Base-by-base conservation (phyloP, 352 stramenopile genomes). In the Pythium dissimile region DNA sequence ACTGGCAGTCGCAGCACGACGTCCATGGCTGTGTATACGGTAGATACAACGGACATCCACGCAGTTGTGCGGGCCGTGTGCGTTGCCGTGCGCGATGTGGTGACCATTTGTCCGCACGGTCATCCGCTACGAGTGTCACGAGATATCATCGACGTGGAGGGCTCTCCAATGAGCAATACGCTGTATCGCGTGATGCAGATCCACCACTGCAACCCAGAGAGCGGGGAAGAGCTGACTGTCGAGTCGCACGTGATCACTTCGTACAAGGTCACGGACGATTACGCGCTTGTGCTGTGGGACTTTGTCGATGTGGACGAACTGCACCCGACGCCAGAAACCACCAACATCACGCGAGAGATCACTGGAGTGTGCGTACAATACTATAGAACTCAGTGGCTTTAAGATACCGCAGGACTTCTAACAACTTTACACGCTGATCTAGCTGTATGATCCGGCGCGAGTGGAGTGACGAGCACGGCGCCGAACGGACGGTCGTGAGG, bases 361-460 rank as follows among this genome's bases (percentile, higher is more conserved):
- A 43, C 66, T 5, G 69, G 62, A 62, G 65, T 62, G 69, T 77
- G 70, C 30, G 64, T 73, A 37, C n/a, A n/a, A n/a, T n/a, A n/a
- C n/a, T n/a, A n/a, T n/a, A 13, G 31, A 8, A 13, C 43, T 47
- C 49, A 27, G 16, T 9, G 30, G 0, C n/a, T 39, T 28, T 28
- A 42, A 28, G 3, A 38, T 50, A 11, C 21, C 38, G 21, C 5
- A 4, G 28, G 6, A 8, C 15, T 27, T 45, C 15, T 24, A 31
- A 5, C 23, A 10, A 10, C 23, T n/a, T 23, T 45, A 5, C 21
- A 32, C 10, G 28, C 12, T 43, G 18, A 20, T 32, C 31, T 15
- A 78, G 70, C 21, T 66, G 55, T 23, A 62, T 78, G 52, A 26
- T 78, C 5, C 63, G 70, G 11, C 66, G 59, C 26, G 70, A 78